A percentile compares a stretch with the other conserved stretches of the same genome.
These are phyloP conservation scores for Psilocybe mexicana DNA, from an alignment of 1,284 basidiomycete genomes.

Conservation along the genomic window DNA sequence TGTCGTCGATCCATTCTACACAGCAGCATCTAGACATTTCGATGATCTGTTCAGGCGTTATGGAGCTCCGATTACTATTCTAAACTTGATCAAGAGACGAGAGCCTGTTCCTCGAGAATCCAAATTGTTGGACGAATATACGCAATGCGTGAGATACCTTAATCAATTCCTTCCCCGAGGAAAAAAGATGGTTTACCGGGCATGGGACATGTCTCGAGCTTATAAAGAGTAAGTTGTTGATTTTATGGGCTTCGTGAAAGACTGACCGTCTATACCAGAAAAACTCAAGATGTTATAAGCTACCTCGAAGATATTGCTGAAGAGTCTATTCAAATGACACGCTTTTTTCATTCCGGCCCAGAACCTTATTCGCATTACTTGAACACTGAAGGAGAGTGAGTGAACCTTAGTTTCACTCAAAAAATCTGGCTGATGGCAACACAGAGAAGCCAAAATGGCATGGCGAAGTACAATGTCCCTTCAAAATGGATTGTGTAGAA, in stretches of 20 bases:
- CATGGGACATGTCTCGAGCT: constrained; percentile 95
- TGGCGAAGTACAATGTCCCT: constrained; percentile 76
- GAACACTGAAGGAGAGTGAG: constrained; percentile 49
- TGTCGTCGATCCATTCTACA: constrained; percentile 94
- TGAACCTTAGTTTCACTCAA: background rate
- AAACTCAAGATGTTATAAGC: constrained; percentile 94
- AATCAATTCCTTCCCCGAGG: constrained; percentile 92
- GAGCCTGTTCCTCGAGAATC: constrained; percentile 86
- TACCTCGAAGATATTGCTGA: constrained; percentile 96
- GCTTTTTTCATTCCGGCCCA: constrained; percentile 91
- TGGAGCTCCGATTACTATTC: constrained; percentile 86
- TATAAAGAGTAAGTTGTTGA: constrained; percentile 72
- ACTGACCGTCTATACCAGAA: constrained; percentile 47
- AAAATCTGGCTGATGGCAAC: background rate
- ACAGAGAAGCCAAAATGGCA: constrained; percentile 29
- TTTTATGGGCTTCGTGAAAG: background rate
- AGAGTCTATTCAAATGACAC: constrained; percentile 88
- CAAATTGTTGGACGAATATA: constrained; percentile 92
- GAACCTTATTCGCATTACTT: constrained; percentile 74
- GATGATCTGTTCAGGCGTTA: constrained; percentile 91
- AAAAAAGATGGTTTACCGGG: constrained; percentile 89
- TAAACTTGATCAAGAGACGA: constrained; percentile 94
- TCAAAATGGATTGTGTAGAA: constrained; percentile 90
- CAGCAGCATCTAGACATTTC: constrained; percentile 92
- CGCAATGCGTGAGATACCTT: constrained; percentile 89